Conservation (phyloP, 306 rosid species). For the Castanea sativa region DNA sequence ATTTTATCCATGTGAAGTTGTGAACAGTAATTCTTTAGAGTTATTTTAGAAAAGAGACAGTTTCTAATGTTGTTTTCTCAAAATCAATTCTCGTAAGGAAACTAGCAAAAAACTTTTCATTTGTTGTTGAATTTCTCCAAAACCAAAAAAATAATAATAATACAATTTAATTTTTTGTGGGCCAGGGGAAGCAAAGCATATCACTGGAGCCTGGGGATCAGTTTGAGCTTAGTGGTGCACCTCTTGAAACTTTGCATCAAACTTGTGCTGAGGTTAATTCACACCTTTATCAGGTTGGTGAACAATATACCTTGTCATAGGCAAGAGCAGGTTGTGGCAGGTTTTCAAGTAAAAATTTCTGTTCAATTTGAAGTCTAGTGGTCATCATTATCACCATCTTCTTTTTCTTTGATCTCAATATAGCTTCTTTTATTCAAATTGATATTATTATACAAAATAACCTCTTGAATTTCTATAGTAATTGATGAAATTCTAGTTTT, state of each 20-base stretch:
- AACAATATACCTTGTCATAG: not conserved
- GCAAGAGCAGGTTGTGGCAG: not conserved
- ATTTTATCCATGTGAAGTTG: not conserved
- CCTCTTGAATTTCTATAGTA: not conserved
- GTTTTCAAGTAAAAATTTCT: not conserved
- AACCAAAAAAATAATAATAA: not conserved
- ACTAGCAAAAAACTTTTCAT: not conserved
- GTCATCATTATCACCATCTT: not conserved
- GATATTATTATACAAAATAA: not conserved
- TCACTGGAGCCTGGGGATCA: slow-evolving; percentile 99
- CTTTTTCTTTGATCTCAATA: not conserved
- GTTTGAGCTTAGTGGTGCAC: slow-evolving; percentile 99
- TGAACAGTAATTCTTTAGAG: not conserved
- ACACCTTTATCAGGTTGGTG: slow-evolving; percentile 89
- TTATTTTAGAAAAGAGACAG: not conserved
- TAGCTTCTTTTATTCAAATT: not conserved
- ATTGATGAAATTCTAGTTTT: not conserved
- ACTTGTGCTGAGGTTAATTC: slow-evolving; percentile 98
- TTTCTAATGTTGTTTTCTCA: not conserved
- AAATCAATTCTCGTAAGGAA: not conserved
- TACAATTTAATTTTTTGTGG: slow-evolving; percentile 14
- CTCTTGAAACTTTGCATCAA: slow-evolving; percentile 96
- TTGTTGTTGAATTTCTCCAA: not conserved
- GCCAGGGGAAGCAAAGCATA: slow-evolving; percentile 95
- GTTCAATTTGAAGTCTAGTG: not conserved